Percentiles rank a stretch among this genome's conserved stretches.
Evolutionary conservation across 192 early-diverging fungal genomes (phyloP).

Genomic region (Linnemannia zychae): DNA sequence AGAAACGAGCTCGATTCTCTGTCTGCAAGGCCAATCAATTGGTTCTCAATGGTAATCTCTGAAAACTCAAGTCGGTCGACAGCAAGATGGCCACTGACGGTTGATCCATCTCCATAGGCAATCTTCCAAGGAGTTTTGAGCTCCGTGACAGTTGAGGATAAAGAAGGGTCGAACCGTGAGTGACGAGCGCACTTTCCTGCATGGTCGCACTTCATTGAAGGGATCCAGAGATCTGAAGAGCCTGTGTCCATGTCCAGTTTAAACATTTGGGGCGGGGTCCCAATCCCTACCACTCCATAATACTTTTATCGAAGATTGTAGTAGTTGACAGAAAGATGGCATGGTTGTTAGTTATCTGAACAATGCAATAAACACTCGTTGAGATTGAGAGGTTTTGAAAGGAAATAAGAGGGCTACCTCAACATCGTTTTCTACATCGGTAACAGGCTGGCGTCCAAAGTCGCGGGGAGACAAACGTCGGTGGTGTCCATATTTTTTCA

Average conservation of each 20-base stretch:
- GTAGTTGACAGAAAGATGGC: not conserved
- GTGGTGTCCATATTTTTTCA: slow-evolving; percentile 51
- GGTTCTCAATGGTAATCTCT: slow-evolving; percentile 65
- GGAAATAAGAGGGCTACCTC: slow-evolving; percentile 20
- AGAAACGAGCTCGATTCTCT: slow-evolving; percentile 67
- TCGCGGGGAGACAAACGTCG: slow-evolving; percentile 27
- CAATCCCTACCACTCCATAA: slow-evolving; percentile 74
- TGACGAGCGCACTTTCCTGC: slow-evolving; percentile 24
- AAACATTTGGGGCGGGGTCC: slow-evolving; percentile 76
- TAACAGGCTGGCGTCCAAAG: slow-evolving; percentile 47
- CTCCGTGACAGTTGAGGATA: slow-evolving; percentile 34
- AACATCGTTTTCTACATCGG: slow-evolving; percentile 58
- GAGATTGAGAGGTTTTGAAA: not conserved
- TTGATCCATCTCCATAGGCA: slow-evolving; percentile 62
- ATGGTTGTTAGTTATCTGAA: not conserved
- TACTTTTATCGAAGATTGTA: too few species aligned
- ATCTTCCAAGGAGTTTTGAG: slow-evolving; percentile 55
- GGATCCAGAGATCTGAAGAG: slow-evolving; percentile 78
- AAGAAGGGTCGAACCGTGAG: slow-evolving; percentile 25
- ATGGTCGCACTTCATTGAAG: slow-evolving; percentile 32
- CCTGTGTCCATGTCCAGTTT: slow-evolving; percentile 82
- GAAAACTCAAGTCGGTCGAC: slow-evolving; percentile 70
- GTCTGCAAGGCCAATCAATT: slow-evolving; percentile 73
- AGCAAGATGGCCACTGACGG: slow-evolving; percentile 45
- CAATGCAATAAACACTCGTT: too few species aligned